A percentile compares a stretch with the other conserved stretches of the same genome.
Conservation (phyloP, 2,329 filamentous ascomycete genomes). For the Trichophyton equinum region DNA sequence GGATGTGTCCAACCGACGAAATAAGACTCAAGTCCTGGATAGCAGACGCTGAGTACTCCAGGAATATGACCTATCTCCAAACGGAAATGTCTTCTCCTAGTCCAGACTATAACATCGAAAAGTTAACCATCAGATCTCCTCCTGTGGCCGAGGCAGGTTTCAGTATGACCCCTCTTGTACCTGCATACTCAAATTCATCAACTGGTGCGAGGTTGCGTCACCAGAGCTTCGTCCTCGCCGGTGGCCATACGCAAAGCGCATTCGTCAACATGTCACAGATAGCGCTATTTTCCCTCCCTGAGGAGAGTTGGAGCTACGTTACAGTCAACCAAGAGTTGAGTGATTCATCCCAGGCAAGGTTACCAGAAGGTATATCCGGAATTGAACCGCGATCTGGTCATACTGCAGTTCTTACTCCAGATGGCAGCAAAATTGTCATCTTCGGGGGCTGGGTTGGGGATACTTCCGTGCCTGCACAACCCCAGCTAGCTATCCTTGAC, state of each 20-base stretch:
- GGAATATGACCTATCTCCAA: conserved; percentile 56
- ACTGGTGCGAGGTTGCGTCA: conserved; percentile 54
- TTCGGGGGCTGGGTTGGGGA: conserved; percentile 91
- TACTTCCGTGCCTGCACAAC: conserved; percentile 58
- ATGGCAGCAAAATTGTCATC: conserved; percentile 65
- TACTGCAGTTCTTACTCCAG: conserved; percentile 65
- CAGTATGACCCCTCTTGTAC: conserved; percentile 59
- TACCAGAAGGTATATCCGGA: conserved; percentile 35
- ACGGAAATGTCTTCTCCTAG: conserved; percentile 15
- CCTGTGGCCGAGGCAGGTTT: conserved; percentile 79
- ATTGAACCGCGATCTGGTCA: conserved; percentile 82
- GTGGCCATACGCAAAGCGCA: conserved; percentile 68
- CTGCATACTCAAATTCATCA: conserved; percentile 56
- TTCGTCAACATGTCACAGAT: conserved; percentile 93
- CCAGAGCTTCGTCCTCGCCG: conserved; percentile 66
- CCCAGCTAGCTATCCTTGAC: conserved; percentile 66
- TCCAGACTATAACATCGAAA: conserved; percentile 22
- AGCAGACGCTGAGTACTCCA: conserved; percentile 61
- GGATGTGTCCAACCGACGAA: conserved; percentile 60
- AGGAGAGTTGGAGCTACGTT: conserved; percentile 76
- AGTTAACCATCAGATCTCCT: conserved; percentile 43
- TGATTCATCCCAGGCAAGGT: conserved; percentile 43
- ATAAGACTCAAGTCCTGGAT: conserved; percentile 48
- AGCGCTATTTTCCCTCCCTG: conserved; percentile 74
- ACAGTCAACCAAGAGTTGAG: conserved; percentile 41